These are phyloP conservation scores for Penicillium digitatum DNA, from an alignment of 2,329 filamentous ascomycete species.

Conservation along the genomic window DNA sequence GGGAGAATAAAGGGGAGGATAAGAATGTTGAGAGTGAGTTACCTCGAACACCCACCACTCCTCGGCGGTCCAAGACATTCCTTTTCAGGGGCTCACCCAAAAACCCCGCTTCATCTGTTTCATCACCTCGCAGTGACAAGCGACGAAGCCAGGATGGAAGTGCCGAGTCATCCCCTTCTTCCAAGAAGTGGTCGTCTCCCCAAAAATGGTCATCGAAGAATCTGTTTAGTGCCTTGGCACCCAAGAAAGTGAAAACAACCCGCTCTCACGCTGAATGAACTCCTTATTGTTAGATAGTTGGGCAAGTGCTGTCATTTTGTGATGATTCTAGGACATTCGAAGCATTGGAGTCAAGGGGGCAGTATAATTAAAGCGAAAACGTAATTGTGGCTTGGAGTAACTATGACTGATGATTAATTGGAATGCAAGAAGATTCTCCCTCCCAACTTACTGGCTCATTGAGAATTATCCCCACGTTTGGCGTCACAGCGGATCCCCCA, in stretches of 20 bases:
- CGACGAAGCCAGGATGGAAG: conserved; percentile 12
- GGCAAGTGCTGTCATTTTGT: not conserved
- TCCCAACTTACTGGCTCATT: conserved; percentile 6
- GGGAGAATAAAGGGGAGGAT: conserved; percentile 12
- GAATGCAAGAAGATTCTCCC: conserved; percentile 8
- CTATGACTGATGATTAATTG: not conserved
- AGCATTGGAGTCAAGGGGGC: not conserved
- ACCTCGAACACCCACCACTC: conserved; percentile 13
- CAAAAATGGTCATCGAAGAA: too few species aligned
- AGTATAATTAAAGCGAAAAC: conserved; percentile 13
- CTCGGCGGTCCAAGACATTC: conserved; percentile 15
- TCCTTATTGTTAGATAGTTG: conserved; percentile 1
- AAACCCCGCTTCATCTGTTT: conserved; percentile 3
- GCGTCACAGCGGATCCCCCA: conserved; percentile 6
- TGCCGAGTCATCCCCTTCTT: conserved; percentile 9
- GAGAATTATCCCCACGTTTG: conserved; percentile 3
- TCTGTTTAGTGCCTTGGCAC: conserved; percentile 18
- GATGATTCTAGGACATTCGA: not conserved
- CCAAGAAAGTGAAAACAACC: conserved; percentile 14
- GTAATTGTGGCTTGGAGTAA: conserved; percentile 8
- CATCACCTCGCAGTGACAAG: conserved; percentile 17
- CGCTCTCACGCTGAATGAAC: conserved; percentile 4
- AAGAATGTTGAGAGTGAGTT: conserved; percentile 10
- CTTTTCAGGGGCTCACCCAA: conserved; percentile 13
- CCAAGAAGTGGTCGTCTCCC: conserved; percentile 23